Evolutionary conservation across 2,329 filamentous ascomycete species (phyloP), one percentile per base, ranked within the genome.

Genomic region (Colletotrichum liriopes): DNA sequence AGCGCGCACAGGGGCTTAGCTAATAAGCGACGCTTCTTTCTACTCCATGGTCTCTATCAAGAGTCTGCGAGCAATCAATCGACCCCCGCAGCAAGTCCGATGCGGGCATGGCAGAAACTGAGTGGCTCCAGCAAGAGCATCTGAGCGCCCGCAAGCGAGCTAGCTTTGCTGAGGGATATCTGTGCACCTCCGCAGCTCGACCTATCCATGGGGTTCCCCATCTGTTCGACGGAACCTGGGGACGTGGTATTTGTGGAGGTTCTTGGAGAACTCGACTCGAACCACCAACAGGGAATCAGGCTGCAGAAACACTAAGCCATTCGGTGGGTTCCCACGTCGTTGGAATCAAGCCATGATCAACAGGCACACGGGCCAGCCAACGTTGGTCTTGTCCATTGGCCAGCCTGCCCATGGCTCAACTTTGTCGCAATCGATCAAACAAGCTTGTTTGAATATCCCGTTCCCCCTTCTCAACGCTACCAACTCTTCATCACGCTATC

Each of bases 131-230:
- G 7, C 16, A 20, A 35, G 51, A 32, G 9, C 18, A 32, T 20
- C 52, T 55, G 29, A 12, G 29, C 29, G 32, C 52, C 52, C 32
- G 32, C 52, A 55, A 14, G 11, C 52, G 32, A 52, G 51, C 9
- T 32, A 52, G 51, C 9, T 32, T 20, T 18, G 7, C 26, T 54
- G 26, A 54, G 26, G 29, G 29, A 32, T 18, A 16, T 51, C 49
- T 29, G 52, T 20, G 8, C 29, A 35, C 12, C 51, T 35, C 29
- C 29, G 18, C 29, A n/a, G 29, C 32, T 35, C 52, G 20, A 23
- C 20, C 18, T 55, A 18, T 32, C 52, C 52, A 55, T 55, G 52
- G 52, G 52, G 52, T 37, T 55, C 52, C 20, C 52, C 52, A 37
- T 20, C 32, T 26, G 5, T 55, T 14, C 12, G n/a, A n/a, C 32